phyloP scores from a whole-genome alignment of 495 filamentous ascomycete species.

The Parathielavia appendiculata region DNA sequence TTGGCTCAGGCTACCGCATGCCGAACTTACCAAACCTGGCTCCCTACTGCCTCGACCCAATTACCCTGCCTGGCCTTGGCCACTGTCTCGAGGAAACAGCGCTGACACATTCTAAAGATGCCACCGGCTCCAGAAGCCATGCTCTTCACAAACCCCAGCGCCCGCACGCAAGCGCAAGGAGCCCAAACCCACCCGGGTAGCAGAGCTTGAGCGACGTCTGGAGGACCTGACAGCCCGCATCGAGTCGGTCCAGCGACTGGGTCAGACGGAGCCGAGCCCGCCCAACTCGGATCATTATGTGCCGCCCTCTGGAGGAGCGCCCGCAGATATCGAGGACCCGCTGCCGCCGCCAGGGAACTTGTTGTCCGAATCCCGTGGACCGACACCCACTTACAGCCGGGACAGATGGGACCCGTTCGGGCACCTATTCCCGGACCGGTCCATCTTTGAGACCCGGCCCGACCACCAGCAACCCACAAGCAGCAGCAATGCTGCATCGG shows the following conservation, averaged over 20 bases:
- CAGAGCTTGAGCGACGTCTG: conserved; percentile 30
- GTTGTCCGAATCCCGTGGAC: neutral
- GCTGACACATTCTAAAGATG: conserved; percentile 21
- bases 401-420: neutral
- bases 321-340: neutral
- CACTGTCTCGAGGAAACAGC: neutral
- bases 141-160: conserved; percentile 29
- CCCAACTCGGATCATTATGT: neutral
- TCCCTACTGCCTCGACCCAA: neutral
- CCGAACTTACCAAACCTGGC: neutral
- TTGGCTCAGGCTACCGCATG: neutral
- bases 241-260: conserved; percentile 17
- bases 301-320: neutral
- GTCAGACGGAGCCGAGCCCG: neutral
- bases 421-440: neutral
- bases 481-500: neutral
- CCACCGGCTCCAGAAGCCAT: conserved; percentile 29
- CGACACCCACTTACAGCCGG: conserved; percentile 1
- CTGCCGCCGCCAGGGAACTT: neutral
- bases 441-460: neutral
- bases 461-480: neutral
- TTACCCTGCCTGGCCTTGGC: too few relatives aligned
- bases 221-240: conserved; percentile 29
- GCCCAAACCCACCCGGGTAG: conserved; percentile 30
- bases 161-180: conserved; percentile 31